Evolutionary conservation across 2,329 filamentous ascomycete species (phyloP).

Genomic region (Bisporella sp.): DNA sequence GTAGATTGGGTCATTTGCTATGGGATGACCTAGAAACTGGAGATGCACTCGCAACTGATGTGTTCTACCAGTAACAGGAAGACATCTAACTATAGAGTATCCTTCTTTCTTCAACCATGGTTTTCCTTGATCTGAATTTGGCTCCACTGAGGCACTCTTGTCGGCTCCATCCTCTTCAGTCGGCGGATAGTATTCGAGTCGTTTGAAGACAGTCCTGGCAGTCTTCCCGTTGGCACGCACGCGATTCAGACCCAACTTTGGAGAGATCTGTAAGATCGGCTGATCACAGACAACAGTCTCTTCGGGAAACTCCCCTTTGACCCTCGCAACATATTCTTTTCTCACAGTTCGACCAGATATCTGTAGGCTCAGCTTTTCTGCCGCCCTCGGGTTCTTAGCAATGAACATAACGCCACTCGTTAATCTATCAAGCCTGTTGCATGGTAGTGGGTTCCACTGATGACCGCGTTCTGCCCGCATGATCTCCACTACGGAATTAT

Average conservation of each 20-base stretch:
- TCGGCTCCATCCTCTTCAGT: conserved; percentile 4
- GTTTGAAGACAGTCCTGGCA: conserved; percentile 84
- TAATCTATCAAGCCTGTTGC: conserved; percentile 87
- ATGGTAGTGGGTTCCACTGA: conserved; percentile 56
- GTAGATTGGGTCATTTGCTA: conserved; percentile 96
- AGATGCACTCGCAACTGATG: conserved; percentile 94
- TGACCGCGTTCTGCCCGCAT: conserved; percentile 67
- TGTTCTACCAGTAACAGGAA: conserved; percentile 87
- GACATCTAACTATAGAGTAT: conserved; percentile 91
- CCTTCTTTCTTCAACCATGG: conserved; percentile 56
- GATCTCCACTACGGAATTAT: conserved; percentile 91
- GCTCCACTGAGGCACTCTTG: conserved; percentile 12
- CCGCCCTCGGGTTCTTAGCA: conserved; percentile 75
- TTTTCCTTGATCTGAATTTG: conserved; percentile 9
- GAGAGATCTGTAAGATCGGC: conserved; percentile 88
- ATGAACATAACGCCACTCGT: conserved; percentile 99
- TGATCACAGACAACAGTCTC: conserved; percentile 89
- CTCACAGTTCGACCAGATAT: conserved; percentile 76
- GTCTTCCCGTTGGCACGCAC: conserved; percentile 90
- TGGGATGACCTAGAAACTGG: conserved; percentile 89
- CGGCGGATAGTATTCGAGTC: conserved; percentile 83
- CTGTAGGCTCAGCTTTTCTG: conserved; percentile 68
- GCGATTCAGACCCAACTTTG: conserved; percentile 88
- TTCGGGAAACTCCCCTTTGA: conserved; percentile 85
- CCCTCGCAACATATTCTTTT: conserved; percentile 92